Conservation (phyloP, 1,284 basidiomycete genomes). For the Leccinum huronense region DNA sequence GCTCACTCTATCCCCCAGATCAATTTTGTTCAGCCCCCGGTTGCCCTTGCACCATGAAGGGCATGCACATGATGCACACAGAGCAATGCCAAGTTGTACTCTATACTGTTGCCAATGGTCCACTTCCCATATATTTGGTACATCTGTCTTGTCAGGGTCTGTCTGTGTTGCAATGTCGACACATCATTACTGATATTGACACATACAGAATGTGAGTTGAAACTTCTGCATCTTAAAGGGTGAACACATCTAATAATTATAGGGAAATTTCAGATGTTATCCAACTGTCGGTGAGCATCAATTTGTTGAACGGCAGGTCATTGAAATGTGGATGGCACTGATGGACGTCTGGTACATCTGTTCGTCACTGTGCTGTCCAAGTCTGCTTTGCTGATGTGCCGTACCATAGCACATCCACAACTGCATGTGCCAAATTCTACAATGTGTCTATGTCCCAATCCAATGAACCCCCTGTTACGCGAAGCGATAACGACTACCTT, state of each 20-base stretch:
- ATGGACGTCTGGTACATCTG: slow-evolving; percentile 11
- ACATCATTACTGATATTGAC: too few species aligned
- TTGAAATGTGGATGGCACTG: slow-evolving; percentile 9
- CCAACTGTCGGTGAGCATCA: slow-evolving; percentile 13
- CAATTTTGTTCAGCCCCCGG: not conserved
- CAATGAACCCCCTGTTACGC: too few species aligned
- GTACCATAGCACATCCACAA: slow-evolving; percentile 4
- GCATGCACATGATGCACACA: slow-evolving; percentile 6
- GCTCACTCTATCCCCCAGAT: slow-evolving; percentile 1
- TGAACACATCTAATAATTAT: slow-evolving; percentile 17
- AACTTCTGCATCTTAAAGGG: slow-evolving; percentile 12
- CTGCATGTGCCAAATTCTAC: slow-evolving; percentile 1
- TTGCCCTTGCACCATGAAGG: slow-evolving; percentile 1
- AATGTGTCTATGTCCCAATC: not conserved
- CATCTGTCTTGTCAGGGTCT: slow-evolving; percentile 10
- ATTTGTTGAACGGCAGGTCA: slow-evolving; percentile 3
- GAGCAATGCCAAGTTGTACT: slow-evolving; percentile 5
- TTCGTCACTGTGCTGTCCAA: not conserved
- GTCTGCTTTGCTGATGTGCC: not conserved
- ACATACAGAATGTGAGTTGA: slow-evolving; percentile 2
- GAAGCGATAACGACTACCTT: too few species aligned
- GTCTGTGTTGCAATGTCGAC: not conserved
- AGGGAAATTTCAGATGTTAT: not conserved
- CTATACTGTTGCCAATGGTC: not conserved
- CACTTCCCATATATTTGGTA: not conserved